phyloP scores from a whole-genome alignment of 1,284 basidiomycete genomes.

The Leccinum pachyderme region DNA sequence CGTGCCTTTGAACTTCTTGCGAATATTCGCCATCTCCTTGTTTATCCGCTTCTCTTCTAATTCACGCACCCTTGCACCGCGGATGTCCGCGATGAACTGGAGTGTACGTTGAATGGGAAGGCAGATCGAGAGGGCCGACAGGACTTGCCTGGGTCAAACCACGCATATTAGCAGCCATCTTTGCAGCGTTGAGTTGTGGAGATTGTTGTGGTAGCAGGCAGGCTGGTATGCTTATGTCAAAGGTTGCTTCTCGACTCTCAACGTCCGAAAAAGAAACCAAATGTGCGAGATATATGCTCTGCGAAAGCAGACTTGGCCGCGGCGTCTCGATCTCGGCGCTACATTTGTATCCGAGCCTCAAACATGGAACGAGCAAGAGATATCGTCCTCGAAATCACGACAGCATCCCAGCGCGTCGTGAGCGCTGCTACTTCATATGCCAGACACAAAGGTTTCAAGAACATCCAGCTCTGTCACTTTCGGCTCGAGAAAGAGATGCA shows the following conservation, averaged over 20 bases:
- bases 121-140: slow-evolving; percentile 1
- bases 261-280: too few relatives aligned
- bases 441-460: slow-evolving; percentile 3
- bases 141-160: slow-evolving; percentile 80
- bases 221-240: not conserved
- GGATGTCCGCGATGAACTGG: slow-evolving; percentile 97
- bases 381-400: slow-evolving; percentile 4
- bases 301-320: too few relatives aligned
- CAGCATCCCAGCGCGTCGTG: slow-evolving; percentile 2
- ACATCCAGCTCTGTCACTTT: slow-evolving; percentile 6
- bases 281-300: too few relatives aligned
- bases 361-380: slow-evolving; percentile 4
- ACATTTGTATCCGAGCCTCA: too few relatives aligned
- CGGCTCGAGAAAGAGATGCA: slow-evolving; percentile 14
- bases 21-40: slow-evolving; percentile 99
- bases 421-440: slow-evolving; percentile 4
- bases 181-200: slow-evolving; percentile 5
- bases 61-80: slow-evolving; percentile 86
- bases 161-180: slow-evolving; percentile 87
- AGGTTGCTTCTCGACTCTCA: not conserved
- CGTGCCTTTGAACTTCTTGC: slow-evolving; percentile 93
- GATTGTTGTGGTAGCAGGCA: not conserved
- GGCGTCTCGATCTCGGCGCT: too few relatives aligned
- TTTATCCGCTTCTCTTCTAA: slow-evolving; percentile 97
- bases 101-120: slow-evolving; percentile 5